A percentile compares a stretch with the other conserved stretches of the same genome.
Conservation (phyloP, 768 basidiomycete genomes). For the Amanita rubescens region DNA sequence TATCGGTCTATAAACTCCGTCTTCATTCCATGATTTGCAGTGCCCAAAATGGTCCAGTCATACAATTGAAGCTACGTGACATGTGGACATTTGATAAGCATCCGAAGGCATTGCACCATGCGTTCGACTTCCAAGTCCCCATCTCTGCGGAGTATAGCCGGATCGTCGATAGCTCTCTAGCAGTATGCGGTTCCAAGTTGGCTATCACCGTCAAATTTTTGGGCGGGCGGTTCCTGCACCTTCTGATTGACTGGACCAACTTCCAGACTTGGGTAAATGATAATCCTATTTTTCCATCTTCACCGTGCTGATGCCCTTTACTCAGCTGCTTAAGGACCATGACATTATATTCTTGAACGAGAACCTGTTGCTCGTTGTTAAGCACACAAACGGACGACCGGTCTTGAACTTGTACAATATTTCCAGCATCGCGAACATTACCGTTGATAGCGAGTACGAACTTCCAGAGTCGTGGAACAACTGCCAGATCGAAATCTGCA, state of each 20-base stretch:
- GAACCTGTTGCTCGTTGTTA: constrained; percentile 35
- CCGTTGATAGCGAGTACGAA: constrained; percentile 45
- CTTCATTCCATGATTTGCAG: constrained; percentile 15
- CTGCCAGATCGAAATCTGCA: constrained; percentile 38
- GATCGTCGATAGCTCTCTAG: constrained; percentile 28
- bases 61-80: constrained; percentile 48
- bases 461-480: constrained; percentile 46
- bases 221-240: constrained; percentile 33
- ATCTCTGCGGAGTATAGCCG: constrained; percentile 18
- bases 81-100: constrained; percentile 52
- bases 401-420: constrained; percentile 41
- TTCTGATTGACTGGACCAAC: constrained; percentile 44
- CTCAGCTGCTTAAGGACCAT: constrained; percentile 43
- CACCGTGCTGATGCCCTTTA: neutral
- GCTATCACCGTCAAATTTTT: constrained; percentile 34
- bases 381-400: constrained; percentile 25
- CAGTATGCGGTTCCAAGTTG: constrained; percentile 37
- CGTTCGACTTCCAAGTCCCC: constrained; percentile 36
- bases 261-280: constrained; percentile 36
- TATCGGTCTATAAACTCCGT: neutral
- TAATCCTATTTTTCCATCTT: neutral
- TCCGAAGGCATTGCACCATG: constrained; percentile 30
- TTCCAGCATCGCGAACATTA: constrained; percentile 32
- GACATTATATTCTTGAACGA: constrained; percentile 40
- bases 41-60: constrained; percentile 32